These are phyloP conservation scores for Haematococcus lacustris DNA, from an alignment of 139 green algal species.

Conservation along the genomic window DNA sequence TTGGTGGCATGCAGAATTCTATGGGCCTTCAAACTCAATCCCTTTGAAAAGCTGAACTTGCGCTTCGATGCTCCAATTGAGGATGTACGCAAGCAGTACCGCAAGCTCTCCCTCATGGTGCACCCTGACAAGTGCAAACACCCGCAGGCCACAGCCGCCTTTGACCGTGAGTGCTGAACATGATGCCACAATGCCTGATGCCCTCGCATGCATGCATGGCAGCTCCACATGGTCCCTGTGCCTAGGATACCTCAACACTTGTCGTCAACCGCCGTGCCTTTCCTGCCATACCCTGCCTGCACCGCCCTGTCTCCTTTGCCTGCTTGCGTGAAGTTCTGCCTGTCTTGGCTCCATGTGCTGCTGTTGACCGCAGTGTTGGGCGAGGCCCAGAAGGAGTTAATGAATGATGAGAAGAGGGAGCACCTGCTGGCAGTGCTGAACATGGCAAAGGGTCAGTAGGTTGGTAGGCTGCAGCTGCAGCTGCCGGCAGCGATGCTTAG, in stretches of 20 bases:
- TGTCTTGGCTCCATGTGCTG: too few species aligned
- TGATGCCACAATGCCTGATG: too few species aligned
- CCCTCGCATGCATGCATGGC: too few species aligned
- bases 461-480: too few species aligned
- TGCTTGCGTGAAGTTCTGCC: too few species aligned
- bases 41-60: conserved; percentile 88
- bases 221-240: too few species aligned
- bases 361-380: conserved; percentile 72
- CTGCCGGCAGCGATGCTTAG: too few species aligned
- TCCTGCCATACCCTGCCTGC: too few species aligned
- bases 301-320: too few species aligned
- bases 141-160: conserved; percentile 62
- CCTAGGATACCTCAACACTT: too few species aligned
- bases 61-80: conserved; percentile 67
- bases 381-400: conserved; percentile 63
- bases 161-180: conserved; percentile 77
- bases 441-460: conserved; percentile 54
- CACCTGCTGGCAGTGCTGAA: conserved; percentile 54
- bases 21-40: conserved; percentile 93
- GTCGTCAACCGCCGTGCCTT: too few species aligned
- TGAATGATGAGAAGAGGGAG: conserved; percentile 61
- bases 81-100: conserved; percentile 81
- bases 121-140: conserved; percentile 91
- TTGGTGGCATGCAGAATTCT: conserved; percentile 68
- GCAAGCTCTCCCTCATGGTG: conserved; percentile 82